Percentiles rank a stretch among this genome's conserved stretches.
Evolutionary conservation across 768 basidiomycete genomes (phyloP).

Genomic region (Cystofilobasidium ferigula): DNA sequence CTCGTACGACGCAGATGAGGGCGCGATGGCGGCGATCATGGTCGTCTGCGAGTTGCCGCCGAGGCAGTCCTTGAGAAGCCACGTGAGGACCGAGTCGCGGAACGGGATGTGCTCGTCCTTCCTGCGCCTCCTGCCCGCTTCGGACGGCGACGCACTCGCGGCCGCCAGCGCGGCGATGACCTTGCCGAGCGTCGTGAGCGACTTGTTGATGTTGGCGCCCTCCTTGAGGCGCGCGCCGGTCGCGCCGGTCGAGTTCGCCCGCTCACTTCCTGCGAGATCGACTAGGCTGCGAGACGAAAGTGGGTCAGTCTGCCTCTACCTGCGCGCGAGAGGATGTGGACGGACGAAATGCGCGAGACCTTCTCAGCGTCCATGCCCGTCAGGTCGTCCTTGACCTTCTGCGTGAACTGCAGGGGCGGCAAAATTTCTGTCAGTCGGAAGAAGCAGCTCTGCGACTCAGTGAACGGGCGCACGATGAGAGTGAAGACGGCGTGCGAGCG

Average conservation of each 20-base stretch:
- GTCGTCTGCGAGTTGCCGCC: conserved; percentile 95
- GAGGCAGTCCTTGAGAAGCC: conserved; percentile 93
- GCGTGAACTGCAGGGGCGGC: conserved; percentile 53
- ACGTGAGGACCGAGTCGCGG: conserved; percentile 97
- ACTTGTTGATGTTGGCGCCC: conserved; percentile 98
- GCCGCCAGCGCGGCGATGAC: conserved; percentile 83
- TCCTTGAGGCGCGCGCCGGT: conserved; percentile 93
- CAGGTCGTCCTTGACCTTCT: conserved; percentile 71
- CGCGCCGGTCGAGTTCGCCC: conserved; percentile 94
- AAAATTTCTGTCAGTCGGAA: too few relatives aligned
- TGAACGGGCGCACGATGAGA: conserved; percentile 41
- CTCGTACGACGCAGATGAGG: conserved; percentile 20
- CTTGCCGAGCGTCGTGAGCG: conserved; percentile 54
- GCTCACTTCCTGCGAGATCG: conserved; percentile 91
- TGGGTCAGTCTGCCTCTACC: not conserved
- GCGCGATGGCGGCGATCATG: conserved; percentile 92
- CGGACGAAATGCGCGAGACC: conserved; percentile 88
- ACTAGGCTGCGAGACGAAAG: conserved; percentile 52
- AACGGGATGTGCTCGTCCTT: conserved; percentile 91
- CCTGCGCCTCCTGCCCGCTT: conserved; percentile 50
- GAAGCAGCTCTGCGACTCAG: too few relatives aligned
- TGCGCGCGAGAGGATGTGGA: conserved; percentile 18
- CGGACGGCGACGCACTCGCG: conserved; percentile 51
- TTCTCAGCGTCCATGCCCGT: conserved; percentile 93
- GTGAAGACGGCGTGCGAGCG: conserved; percentile 98